Base-by-base conservation (phyloP, 2,329 filamentous ascomycete species). In the Fusarium sp. region DNA sequence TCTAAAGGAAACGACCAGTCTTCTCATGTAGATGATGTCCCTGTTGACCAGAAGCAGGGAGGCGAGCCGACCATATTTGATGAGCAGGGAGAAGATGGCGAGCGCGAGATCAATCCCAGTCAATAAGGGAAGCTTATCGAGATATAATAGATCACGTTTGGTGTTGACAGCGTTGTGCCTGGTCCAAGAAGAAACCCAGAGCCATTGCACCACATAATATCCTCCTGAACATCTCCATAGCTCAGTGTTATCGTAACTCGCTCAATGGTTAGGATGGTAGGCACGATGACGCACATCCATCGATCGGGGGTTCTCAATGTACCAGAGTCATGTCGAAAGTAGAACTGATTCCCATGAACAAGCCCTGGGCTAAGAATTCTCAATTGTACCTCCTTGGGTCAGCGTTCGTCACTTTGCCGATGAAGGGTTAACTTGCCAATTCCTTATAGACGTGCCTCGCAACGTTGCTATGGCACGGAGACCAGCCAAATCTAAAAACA, bases 221-320 rank as follows among this genome's bases (percentile, higher is more conserved):
- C 42, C 16, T 60, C 31, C 11, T 65, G 9, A 27, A 60, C 46
- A 17, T 35, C 51, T 42, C 33, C 5, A 22, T 42, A 31, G 6
- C 31, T 60, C 2, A 65, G 17, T 65, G 38, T 33, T 51, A 59
- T 20, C 12, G 33, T 40, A 17, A 17, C 44, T 22, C 4, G 33
- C 55, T 65, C 29, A 60, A 10, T 17, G 33, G 55, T 44, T 24
- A n/a, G 57, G 7, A 14, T 14, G 35, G 49, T 38, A 29, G 38
- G 62, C 35, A 65, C n/a, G 53, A 65, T 42, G 11, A 65, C 44
- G 10, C 59, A 60, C 6, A 65, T 11, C 62, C 55, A 65, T 40
- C 29, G 29, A 7, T 7, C 2, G 17, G 16, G 55, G 10, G 42
- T n/a, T 7, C 31, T 60, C 5, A 60, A 44, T 33, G 38, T 22